Evolutionary conservation across 805 yeast genomes (phyloP).

Genomic region (Ogataea ramenticola): DNA sequence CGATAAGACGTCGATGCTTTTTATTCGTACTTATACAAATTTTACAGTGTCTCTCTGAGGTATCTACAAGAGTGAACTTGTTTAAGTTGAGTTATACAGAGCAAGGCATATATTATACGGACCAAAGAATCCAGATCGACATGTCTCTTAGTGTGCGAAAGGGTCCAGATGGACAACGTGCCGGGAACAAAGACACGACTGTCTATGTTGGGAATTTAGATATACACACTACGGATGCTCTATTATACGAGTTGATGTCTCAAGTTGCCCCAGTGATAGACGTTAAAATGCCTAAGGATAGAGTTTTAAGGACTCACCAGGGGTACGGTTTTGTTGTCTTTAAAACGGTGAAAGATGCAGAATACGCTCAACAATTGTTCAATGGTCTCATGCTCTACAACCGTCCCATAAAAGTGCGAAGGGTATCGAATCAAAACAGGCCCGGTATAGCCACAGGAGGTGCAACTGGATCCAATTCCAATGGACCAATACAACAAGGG

Average conservation of each 20-base stretch:
- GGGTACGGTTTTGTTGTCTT: conserved; percentile 89
- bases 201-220: conserved; percentile 81
- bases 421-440: conserved; percentile 25
- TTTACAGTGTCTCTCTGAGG: no score
- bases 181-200: conserved; percentile 51
- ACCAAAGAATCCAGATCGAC: no score
- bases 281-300: conserved; percentile 74
- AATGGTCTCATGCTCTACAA: conserved; percentile 57
- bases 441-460: conserved; percentile 3
- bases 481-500: conserved; percentile 15
- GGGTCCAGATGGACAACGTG: conserved; percentile 24
- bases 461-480: conserved; percentile 4
- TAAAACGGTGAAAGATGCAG: conserved; percentile 50
- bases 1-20: no score
- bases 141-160: background rate
- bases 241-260: conserved; percentile 73
- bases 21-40: no score
- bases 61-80: no score
- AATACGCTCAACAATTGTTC: conserved; percentile 56
- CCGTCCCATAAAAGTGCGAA: conserved; percentile 50
- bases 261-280: conserved; percentile 77
- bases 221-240: conserved; percentile 58
- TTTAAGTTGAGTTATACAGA: no score
- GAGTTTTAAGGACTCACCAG: conserved; percentile 61
- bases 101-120: no score